Base-by-base conservation (phyloP, 2,329 filamentous ascomycete species). In the Neoarthrinium moseri region DNA sequence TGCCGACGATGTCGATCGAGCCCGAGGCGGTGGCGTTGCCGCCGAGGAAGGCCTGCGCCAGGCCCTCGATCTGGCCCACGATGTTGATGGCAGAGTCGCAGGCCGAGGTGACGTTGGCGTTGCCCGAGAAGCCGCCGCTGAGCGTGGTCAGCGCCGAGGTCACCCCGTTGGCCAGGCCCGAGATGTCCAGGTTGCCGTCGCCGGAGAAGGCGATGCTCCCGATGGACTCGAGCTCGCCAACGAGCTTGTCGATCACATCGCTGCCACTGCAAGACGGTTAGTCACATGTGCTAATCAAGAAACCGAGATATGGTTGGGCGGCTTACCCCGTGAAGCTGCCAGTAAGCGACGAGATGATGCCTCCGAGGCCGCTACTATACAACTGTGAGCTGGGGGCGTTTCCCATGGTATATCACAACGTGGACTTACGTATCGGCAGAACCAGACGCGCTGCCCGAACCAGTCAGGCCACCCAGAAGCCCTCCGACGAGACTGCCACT, bases 11-110 rank as follows among this genome's bases (percentile, higher is more conserved):
- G 11, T 30, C 5, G 35, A 46, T 35, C 21, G 37, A 20, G 18
- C n/a, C 26, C 10, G 26, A 20, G 11, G 18, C 35, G 13, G 35
- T 29, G 26, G 26, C 35, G 35, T 30, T 46, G 35, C 43, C 36
- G 34, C 18, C 23, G 20, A 40, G 17, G 36, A 46, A 30, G 35
- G 26, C 36, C n/a, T 33, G 39, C 15, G 33, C 11, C 8, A 46
- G 34, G n/a, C 27, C 26, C 35, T 39, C 20, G 10, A 33, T 17
- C 36, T 40, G 24, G 34, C 26, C 36, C 23, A 46, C 35, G 26
- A 46, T 39, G 36, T 34, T 39, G 43, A 40, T 33, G 36, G 34
- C 43, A 24, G n/a, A 10, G 20, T 27, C 35, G 27, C 39, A 15
- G 35, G 22, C 43, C 18, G 43, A 26, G 4, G 37, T 30, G 26